Base-by-base conservation (phyloP, 2,329 filamentous ascomycete species). In the Endocalyx cinctus region DNA sequence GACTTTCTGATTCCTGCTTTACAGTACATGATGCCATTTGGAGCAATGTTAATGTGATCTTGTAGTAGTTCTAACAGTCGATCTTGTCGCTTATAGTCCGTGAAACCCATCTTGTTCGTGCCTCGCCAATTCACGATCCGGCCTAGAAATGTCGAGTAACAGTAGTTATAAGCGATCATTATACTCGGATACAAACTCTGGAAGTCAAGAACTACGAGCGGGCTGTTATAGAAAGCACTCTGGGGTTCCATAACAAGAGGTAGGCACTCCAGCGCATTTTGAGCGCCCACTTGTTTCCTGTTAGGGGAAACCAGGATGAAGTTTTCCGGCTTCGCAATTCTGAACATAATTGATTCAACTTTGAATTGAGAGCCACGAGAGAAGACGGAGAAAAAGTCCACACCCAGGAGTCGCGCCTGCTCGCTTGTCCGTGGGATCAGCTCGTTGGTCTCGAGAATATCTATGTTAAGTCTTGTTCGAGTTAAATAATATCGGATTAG, bases 91-190 rank as follows among this genome's bases (percentile, higher is more conserved):
- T 82, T 72, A 60, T 94, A 97, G 41, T 95, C 83, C 17, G 80
- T 79, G 55, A 97, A 95, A 0, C 92, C 92, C 83, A 98, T 87
- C 62, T 97, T 95, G 65, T 87, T 89, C 18, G 76, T 79, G 3
- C 88, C 89, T n/a, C 87, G 79, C 90, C 90, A 96, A 47, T 80
- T 78, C 17, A 80, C 77, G 25, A 95, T 80, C 18, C 92, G 79
- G 0, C 92, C 92, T 1, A 97, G 70, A 48, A 89, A 98, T 0
- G 92, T 98, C 0, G 92, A 97, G 55, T 98, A 98, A 64, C 92
- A 98, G 55, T 96, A 92, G 52, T 98, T 98, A 66, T 98, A 97
- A 0, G 92, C 92, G 54, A 98, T 97, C 88, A 98, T 96, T 39
- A 97, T 82, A 59, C 89, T 96, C 0, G 92, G 92, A 46, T 98